These are phyloP conservation scores for Hysterangium stoloniferum DNA, from an alignment of 768 basidiomycete species.

Conservation along the genomic window DNA sequence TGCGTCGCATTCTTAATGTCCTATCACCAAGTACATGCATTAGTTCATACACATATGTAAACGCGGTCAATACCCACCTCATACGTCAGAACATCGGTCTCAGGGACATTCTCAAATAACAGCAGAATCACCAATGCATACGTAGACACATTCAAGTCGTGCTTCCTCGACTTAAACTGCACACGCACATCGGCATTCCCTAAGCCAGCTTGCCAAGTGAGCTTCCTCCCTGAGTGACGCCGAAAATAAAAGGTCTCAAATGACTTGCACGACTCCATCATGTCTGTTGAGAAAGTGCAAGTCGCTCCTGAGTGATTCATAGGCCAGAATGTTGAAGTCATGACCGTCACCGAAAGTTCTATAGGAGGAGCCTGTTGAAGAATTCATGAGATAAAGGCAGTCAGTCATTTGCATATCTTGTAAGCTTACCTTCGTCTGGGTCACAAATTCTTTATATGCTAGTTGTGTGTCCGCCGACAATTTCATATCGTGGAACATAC, in stretches of 20 bases:
- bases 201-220: conserved; percentile 87
- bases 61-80: conserved; percentile 38
- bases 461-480: conserved; percentile 76
- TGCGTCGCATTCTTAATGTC: conserved; percentile 73
- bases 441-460: conserved; percentile 55
- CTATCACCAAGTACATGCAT: conserved; percentile 32
- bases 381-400: neutral
- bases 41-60: conserved; percentile 2
- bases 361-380: conserved; percentile 54
- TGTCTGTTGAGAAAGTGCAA: conserved; percentile 59
- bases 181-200: conserved; percentile 88
- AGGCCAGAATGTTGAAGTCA: conserved; percentile 98
- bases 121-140: conserved; percentile 81
- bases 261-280: conserved; percentile 58
- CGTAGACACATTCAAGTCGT: conserved; percentile 92
- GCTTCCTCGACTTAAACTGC: conserved; percentile 66
- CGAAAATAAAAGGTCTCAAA: conserved; percentile 89
- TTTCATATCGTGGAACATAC: conserved; percentile 98
- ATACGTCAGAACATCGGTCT: conserved; percentile 69
- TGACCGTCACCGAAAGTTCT: conserved; percentile 82
- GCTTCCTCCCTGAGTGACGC: conserved; percentile 79
- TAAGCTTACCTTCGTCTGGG: conserved; percentile 50
- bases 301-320: conserved; percentile 52
- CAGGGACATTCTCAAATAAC: conserved; percentile 68
- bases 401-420: neutral